A percentile compares a stretch with the other conserved stretches of the same genome.
Conservation (phyloP, 352 stramenopile genomes). For the Phytophthora idaei region DNA sequence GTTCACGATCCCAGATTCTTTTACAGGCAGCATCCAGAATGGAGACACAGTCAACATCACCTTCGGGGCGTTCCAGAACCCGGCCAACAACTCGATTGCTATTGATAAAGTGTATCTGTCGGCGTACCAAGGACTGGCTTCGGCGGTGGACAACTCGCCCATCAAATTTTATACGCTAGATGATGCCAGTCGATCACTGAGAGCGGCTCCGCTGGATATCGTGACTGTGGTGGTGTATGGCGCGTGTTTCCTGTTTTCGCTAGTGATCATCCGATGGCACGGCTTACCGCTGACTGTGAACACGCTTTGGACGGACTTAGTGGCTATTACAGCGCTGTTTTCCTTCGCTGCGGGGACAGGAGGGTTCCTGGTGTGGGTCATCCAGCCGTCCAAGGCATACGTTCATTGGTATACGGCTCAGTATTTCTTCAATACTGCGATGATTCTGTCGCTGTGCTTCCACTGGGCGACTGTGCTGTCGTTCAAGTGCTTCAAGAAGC, state of each 20-base stretch:
- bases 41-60: conserved; percentile 69
- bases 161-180: conserved; percentile 50
- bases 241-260: conserved; percentile 77
- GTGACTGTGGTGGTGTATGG: conserved; percentile 76
- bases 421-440: conserved; percentile 89
- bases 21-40: conserved; percentile 70
- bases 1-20: conserved; percentile 72
- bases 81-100: conserved; percentile 56
- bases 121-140: conserved; percentile 61
- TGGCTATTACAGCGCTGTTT: conserved; percentile 82
- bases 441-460: conserved; percentile 90
- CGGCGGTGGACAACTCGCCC: conserved; percentile 66
- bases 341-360: conserved; percentile 82
- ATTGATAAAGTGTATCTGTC: conserved; percentile 78
- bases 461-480: conserved; percentile 86
- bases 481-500: conserved; percentile 89
- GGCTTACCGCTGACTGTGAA: conserved; percentile 81
- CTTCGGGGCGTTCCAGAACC: conserved; percentile 71
- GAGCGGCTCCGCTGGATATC: conserved; percentile 72
- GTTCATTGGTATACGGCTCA: conserved; percentile 87
- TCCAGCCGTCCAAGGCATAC: conserved; percentile 84
- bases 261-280: conserved; percentile 87
- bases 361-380: conserved; percentile 83
- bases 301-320: conserved; percentile 87
- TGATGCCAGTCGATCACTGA: conserved; percentile 54